A percentile compares a stretch with the other conserved stretches of the same genome.
Evolutionary conservation across 2,329 filamentous ascomycete species (phyloP).

Genomic region (Magnaporthiopsis incrustans): DNA sequence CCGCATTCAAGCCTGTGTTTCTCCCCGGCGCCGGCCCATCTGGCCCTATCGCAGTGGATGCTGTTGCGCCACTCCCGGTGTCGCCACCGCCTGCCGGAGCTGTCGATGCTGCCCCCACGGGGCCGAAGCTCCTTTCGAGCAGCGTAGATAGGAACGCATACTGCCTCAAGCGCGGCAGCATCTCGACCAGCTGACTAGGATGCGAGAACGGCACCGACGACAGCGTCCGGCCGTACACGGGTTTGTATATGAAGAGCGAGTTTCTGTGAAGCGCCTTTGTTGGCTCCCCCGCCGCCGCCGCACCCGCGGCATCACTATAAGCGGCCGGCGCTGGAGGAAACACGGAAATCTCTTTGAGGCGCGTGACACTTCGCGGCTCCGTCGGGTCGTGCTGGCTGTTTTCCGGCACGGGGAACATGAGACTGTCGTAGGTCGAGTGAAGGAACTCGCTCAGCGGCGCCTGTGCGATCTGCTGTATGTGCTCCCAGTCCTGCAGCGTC

Average conservation of each 20-base stretch:
- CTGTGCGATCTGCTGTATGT: conserved; percentile 49
- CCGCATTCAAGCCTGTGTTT: conserved; percentile 1
- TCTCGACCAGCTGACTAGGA: conserved; percentile 64
- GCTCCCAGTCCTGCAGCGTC: conserved; percentile 54
- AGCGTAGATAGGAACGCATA: conserved; percentile 64
- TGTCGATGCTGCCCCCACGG: conserved; percentile 14
- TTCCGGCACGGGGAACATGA: conserved; percentile 47
- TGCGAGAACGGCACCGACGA: conserved; percentile 68
- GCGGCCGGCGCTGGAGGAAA: conserved; percentile 18
- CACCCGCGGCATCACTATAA: background rate
- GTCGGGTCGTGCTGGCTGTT: conserved; percentile 45
- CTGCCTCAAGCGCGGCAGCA: conserved; percentile 68
- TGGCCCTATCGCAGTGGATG: background rate
- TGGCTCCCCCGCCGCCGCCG: conserved; percentile 13
- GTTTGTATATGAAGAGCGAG: conserved; percentile 62
- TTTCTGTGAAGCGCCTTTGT: conserved; percentile 39
- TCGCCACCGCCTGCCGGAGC: conserved; percentile 8
- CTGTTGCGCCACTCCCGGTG: background rate
- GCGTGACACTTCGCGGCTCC: conserved; percentile 48
- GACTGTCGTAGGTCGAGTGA: conserved; percentile 46
- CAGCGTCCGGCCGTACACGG: conserved; percentile 61
- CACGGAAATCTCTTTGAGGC: conserved; percentile 37
- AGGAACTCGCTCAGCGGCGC: conserved; percentile 26
- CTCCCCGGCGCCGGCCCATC: background rate
- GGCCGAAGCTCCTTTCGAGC: conserved; percentile 52